Evolutionary conservation across 31 red algal genomes (phyloP).

Genomic region (Asparagopsis taxiformis): DNA sequence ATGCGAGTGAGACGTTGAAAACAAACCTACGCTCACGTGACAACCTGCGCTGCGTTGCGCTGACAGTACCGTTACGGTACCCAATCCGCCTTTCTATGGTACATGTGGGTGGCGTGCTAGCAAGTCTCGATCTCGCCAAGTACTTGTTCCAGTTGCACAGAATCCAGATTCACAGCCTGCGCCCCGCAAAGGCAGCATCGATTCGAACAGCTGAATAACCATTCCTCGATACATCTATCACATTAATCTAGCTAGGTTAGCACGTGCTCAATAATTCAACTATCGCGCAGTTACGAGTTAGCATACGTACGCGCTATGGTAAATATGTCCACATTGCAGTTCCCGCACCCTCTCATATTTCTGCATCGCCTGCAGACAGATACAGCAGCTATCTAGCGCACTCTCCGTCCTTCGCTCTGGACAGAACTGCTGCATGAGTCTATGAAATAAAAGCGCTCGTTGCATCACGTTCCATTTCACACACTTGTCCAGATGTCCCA

Average conservation of each 20-base stretch:
- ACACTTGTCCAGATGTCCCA: background rate
- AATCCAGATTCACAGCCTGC: background rate
- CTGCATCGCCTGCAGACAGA: background rate
- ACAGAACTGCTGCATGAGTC: background rate
- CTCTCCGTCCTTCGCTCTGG: background rate
- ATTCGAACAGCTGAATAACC: background rate
- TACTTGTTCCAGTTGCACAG: background rate
- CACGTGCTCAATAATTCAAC: too few species aligned
- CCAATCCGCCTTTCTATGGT: too few species aligned
- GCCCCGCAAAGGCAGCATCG: slow-evolving; percentile 3
- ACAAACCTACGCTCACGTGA: too few species aligned
- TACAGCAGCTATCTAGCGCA: background rate
- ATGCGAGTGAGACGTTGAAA: too few species aligned
- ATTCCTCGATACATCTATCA: slow-evolving; percentile 11
- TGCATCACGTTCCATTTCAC: background rate
- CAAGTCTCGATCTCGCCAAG: background rate
- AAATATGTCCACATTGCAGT: background rate
- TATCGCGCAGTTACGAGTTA: too few species aligned
- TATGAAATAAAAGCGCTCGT: background rate
- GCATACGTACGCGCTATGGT: background rate
- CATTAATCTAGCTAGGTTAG: too few species aligned
- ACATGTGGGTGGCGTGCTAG: too few species aligned
- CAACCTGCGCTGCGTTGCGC: too few species aligned
- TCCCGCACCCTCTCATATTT: background rate
- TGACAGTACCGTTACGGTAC: too few species aligned